Percentiles rank a stretch among this genome's conserved stretches.
phyloP scores from a whole-genome alignment of 2,329 filamentous ascomycete genomes.

The Microdochium paspali region DNA sequence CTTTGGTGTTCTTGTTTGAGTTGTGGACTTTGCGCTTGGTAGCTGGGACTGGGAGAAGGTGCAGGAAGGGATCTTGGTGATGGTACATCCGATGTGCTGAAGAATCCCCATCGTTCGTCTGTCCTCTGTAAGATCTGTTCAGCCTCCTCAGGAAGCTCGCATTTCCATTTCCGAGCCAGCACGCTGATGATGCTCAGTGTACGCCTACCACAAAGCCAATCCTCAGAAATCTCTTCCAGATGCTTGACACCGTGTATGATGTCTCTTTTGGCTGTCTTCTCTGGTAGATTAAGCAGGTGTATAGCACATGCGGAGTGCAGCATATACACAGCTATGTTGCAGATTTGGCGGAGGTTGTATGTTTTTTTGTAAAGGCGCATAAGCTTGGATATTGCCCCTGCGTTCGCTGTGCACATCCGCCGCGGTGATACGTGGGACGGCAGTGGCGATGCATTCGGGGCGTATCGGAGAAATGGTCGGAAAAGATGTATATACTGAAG shows the following conservation, averaged over 20 bases:
- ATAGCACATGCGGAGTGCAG: slow-evolving; percentile 90
- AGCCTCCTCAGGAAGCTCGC: slow-evolving; percentile 80
- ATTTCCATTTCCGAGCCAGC: slow-evolving; percentile 80
- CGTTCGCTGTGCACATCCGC: slow-evolving; percentile 83
- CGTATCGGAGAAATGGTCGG: slow-evolving; percentile 89
- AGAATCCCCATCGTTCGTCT: slow-evolving; percentile 70
- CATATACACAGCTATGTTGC: slow-evolving; percentile 95
- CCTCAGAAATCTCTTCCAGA: slow-evolving; percentile 89
- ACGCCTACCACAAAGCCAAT: slow-evolving; percentile 83
- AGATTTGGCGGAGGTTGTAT: slow-evolving; percentile 86
- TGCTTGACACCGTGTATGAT: slow-evolving; percentile 86
- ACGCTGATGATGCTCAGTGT: slow-evolving; percentile 80
- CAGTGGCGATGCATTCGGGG: slow-evolving; percentile 68
- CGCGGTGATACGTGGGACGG: slow-evolving; percentile 83
- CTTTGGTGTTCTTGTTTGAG: slow-evolving; percentile 22
- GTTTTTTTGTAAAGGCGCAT: slow-evolving; percentile 88
- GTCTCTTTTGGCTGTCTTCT: slow-evolving; percentile 83
- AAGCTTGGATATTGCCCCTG: slow-evolving; percentile 84
- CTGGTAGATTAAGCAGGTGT: slow-evolving; percentile 83
- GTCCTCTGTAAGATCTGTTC: slow-evolving; percentile 64
- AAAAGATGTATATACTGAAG: slow-evolving; percentile 93
- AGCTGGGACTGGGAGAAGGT: neutral
- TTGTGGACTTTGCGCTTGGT: slow-evolving; percentile 1
- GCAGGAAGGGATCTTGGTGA: slow-evolving; percentile 29
- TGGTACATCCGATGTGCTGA: slow-evolving; percentile 50